Conservation (phyloP, 208 protist species). For the Trypanosoma avium region DNA sequence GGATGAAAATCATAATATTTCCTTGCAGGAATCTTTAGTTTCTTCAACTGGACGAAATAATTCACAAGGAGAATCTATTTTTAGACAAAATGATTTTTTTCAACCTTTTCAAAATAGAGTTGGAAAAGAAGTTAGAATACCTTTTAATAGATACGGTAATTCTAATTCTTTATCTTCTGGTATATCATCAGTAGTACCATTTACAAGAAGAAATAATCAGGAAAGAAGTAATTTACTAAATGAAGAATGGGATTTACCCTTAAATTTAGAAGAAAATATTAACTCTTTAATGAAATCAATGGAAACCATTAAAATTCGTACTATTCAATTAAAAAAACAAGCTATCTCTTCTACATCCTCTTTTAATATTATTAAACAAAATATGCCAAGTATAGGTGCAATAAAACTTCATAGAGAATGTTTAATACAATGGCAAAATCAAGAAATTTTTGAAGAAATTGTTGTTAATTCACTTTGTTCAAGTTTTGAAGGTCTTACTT, state of each 20-base stretch:
- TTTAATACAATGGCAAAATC: slow-evolving; percentile 9
- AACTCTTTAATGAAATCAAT: not conserved
- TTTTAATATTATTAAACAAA: slow-evolving; percentile 1
- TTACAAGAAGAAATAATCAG: too few relatives aligned
- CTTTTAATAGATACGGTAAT: too few relatives aligned
- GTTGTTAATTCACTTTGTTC: slow-evolving; percentile 13
- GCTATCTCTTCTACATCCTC: not conserved
- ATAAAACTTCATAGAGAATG: slow-evolving; percentile 15
- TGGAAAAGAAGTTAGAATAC: too few relatives aligned
- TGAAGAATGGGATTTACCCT: too few relatives aligned
- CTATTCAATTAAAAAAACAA: slow-evolving; percentile 1
- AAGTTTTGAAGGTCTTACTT: slow-evolving; percentile 1
- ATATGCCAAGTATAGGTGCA: slow-evolving; percentile 1
- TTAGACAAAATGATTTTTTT: too few relatives aligned
- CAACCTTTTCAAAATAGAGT: too few relatives aligned
- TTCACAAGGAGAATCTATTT: too few relatives aligned
- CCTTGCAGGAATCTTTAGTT: too few relatives aligned
- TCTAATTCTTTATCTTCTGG: too few relatives aligned
- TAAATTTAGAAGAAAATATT: not conserved
- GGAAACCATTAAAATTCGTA: slow-evolving; percentile 9
- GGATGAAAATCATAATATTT: not conserved
- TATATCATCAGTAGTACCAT: too few relatives aligned
- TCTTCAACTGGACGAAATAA: too few relatives aligned
- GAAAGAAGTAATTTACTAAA: too few relatives aligned
- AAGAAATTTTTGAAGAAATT: slow-evolving; percentile 28